phyloP scores from a whole-genome alignment of 2,329 filamentous ascomycete species.

The Didymella pinodella region DNA sequence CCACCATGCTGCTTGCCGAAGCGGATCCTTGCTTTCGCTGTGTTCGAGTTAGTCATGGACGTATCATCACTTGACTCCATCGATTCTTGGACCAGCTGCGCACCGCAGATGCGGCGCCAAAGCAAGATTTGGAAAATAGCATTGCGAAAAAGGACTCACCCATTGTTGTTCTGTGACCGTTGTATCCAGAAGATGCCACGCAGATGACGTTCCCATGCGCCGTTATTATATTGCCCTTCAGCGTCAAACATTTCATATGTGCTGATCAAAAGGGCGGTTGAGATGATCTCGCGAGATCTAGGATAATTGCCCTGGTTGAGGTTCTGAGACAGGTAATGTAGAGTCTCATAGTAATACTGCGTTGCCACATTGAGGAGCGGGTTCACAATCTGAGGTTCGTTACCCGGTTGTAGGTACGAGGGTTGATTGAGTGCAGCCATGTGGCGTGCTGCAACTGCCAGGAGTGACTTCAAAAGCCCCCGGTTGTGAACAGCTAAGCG shows the following conservation, averaged over 20 bases:
- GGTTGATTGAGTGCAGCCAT: slow-evolving; percentile 52
- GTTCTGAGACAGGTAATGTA: slow-evolving; percentile 68
- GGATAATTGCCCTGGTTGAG: slow-evolving; percentile 67
- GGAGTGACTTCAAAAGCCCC: slow-evolving; percentile 65
- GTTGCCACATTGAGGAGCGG: slow-evolving; percentile 51
- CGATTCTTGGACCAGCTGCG: neutral
- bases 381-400: slow-evolving; percentile 28
- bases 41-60: neutral
- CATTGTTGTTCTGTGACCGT: slow-evolving; percentile 67
- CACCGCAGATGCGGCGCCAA: neutral
- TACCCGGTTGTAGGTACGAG: slow-evolving; percentile 20
- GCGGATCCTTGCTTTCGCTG: slow-evolving; percentile 61
- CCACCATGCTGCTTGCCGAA: slow-evolving; percentile 70
- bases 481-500: slow-evolving; percentile 59
- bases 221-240: slow-evolving; percentile 51
- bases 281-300: slow-evolving; percentile 64
- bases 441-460: slow-evolving; percentile 64
- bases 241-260: slow-evolving; percentile 73
- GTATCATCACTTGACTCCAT: neutral
- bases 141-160: neutral
- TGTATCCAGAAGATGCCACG: slow-evolving; percentile 73
- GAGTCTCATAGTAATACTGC: slow-evolving; percentile 68
- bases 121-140: neutral
- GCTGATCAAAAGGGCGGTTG: slow-evolving; percentile 67
- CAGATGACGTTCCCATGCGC: slow-evolving; percentile 68